Evolutionary conservation across 208 protist genomes (phyloP).

Genomic region (Trypanosoma caninum): DNA sequence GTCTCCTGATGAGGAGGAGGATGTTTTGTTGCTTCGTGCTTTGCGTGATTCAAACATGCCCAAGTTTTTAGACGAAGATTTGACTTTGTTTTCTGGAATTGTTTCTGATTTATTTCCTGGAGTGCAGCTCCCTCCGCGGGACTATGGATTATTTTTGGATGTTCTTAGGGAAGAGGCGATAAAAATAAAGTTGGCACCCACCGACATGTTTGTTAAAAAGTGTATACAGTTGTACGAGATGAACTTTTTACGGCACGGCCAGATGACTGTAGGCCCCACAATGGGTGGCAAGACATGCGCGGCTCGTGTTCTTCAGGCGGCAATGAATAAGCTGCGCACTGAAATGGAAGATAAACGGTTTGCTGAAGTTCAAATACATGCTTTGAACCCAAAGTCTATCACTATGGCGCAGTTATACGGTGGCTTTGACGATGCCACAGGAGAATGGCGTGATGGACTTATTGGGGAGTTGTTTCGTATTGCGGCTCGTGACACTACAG

Average conservation of each 20-base stretch:
- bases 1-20: constrained; percentile 90
- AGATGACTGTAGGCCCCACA: constrained; percentile 97
- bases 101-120: constrained; percentile 97
- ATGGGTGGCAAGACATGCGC: constrained; percentile 95
- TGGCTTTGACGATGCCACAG: constrained; percentile 94
- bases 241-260: constrained; percentile 96
- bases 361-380: constrained; percentile 82
- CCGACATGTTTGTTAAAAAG: constrained; percentile 94
- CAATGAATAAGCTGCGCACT: constrained; percentile 80
- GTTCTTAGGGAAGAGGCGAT: constrained; percentile 66
- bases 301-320: constrained; percentile 73
- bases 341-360: constrained; percentile 76
- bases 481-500: constrained; percentile 79
- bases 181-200: constrained; percentile 90
- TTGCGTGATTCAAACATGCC: constrained; percentile 97
- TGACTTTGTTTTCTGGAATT: constrained; percentile 95
- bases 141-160: constrained; percentile 92
- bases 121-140: constrained; percentile 76
- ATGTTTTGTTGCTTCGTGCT: constrained; percentile 93
- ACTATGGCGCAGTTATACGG: constrained; percentile 98
- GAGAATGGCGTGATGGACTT: constrained; percentile 97
- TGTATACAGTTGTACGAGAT: constrained; percentile 98
- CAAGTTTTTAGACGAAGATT: constrained; percentile 96
- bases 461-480: constrained; percentile 92
- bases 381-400: constrained; percentile 97